Evolutionary conservation across 257 asterid species (phyloP), one percentile per base, ranked within the genome.

Genomic region (Solanum megistacrolobum): DNA sequence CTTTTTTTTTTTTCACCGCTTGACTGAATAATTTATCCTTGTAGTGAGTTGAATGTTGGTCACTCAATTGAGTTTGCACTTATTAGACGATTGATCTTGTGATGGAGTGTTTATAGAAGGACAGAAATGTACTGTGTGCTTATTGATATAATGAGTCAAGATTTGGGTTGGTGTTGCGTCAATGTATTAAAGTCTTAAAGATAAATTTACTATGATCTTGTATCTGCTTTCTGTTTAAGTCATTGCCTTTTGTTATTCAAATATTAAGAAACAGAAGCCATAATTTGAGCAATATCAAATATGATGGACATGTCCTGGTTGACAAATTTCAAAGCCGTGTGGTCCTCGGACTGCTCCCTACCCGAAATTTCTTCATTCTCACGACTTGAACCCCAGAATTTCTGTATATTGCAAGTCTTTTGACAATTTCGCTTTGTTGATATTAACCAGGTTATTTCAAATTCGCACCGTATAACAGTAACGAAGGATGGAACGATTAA

Each of bases 401-500:
- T 23, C 29, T 62, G 31, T 62, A 62, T 62, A 4, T 62, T 23
- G 3, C 12, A 2, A 21, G 29, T 23, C 7, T 1, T 62, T n/a
- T 4, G 31, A 62, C 31, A 9, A 11, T 62, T 62, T 62, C 31
- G 1, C 16, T 23, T 25, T 39, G 46, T 9, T 39, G 46, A 39
- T 41, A 41, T 10, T 39, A 10, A 9, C 13, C 2, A 2, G 32
- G 1, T n/a, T 65, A 25, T 10, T 25, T n/a, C 16, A 65, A 25
- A 65, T 25, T 65, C 1, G 6, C 14, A n/a, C 31, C 3, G 3
- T 11, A 23, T 5, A 62, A 92, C 91, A 1, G 88, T 48, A 16
- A 90, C 83, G 69, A 88, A 66, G 18, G 88, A 93, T 1, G 98
- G 96, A 1, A 78, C 93, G 2, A 79, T 93, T 7, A 89, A 95